A percentile compares a stretch with the other conserved stretches of the same genome.
These are phyloP conservation scores for Solanum commersonii DNA, from an alignment of 257 asterid species.

Conservation along the genomic window DNA sequence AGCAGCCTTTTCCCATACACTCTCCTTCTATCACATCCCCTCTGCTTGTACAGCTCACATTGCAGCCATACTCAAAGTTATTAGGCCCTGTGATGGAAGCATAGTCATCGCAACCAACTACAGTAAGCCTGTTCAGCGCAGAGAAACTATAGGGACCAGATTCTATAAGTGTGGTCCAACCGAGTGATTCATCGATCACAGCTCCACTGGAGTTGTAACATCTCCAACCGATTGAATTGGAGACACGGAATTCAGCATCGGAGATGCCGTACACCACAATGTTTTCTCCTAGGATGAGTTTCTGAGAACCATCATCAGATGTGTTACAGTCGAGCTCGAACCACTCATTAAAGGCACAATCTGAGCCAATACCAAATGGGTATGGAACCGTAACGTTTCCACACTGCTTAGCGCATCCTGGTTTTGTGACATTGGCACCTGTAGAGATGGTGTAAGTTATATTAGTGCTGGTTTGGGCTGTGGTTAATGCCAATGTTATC, in stretches of 20 bases:
- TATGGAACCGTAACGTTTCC: slow-evolving; percentile 37
- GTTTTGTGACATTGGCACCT: neutral
- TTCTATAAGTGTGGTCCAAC: neutral
- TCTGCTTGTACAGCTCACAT: neutral
- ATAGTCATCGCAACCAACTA: neutral
- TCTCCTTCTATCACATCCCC: neutral
- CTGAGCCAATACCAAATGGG: slow-evolving; percentile 38
- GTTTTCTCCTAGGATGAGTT: neutral
- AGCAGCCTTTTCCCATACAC: slow-evolving; percentile 5
- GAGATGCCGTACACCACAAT: slow-evolving; percentile 32
- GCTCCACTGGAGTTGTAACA: slow-evolving; percentile 37
- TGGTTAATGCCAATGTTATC: neutral
- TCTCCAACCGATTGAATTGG: slow-evolving; percentile 21
- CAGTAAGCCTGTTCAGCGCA: neutral
- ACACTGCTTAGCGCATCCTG: slow-evolving; percentile 8
- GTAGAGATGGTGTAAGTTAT: neutral
- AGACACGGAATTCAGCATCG: slow-evolving; percentile 32
- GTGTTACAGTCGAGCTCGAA: slow-evolving; percentile 31
- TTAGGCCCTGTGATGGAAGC: neutral
- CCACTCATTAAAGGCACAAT: slow-evolving; percentile 13
- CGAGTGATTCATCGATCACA: neutral
- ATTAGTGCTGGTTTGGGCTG: neutral
- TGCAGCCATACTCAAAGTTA: neutral
- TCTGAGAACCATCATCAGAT: neutral
- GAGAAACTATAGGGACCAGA: slow-evolving; percentile 3